These are phyloP conservation scores for Pyrus hybrid DNA, from an alignment of 331 rosid genomes.

Conservation along the genomic window DNA sequence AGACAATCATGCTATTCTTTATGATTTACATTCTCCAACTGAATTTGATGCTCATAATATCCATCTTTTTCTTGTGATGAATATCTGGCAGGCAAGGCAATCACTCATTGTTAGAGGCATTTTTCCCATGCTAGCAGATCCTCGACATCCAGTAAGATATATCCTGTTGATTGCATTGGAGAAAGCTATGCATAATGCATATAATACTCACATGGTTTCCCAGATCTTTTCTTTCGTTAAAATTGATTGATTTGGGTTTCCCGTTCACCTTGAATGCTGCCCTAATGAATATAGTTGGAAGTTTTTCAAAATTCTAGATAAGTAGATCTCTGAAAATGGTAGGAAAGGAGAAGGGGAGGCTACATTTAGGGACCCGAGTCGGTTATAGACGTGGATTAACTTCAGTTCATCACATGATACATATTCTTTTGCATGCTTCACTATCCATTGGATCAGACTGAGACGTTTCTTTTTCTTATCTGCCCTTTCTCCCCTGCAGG, in stretches of 20 bases:
- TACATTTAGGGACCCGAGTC: background rate
- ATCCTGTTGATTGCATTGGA: background rate
- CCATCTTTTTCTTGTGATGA: background rate
- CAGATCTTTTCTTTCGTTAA: background rate
- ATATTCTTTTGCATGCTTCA: background rate
- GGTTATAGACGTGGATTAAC: background rate
- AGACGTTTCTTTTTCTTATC: background rate
- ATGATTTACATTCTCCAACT: background rate
- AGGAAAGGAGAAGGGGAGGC: background rate
- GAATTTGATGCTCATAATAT: background rate
- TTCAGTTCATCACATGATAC: background rate
- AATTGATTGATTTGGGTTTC: background rate
- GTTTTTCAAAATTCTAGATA: background rate
- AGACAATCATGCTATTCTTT: background rate
- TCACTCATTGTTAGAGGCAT: conserved; percentile 88
- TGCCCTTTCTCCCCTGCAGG: conserved; percentile 33
- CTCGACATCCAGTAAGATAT: conserved; percentile 59
- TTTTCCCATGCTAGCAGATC: conserved; percentile 96
- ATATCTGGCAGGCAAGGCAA: conserved; percentile 77
- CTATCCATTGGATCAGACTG: background rate
- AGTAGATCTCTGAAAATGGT: background rate
- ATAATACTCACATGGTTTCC: background rate
- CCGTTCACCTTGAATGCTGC: background rate
- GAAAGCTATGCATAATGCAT: background rate
- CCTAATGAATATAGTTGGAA: background rate